Evolutionary conservation across 2,329 filamentous ascomycete species (phyloP), one percentile per base, ranked within the genome.

Genomic region (Annulohypoxylon truncatum): DNA sequence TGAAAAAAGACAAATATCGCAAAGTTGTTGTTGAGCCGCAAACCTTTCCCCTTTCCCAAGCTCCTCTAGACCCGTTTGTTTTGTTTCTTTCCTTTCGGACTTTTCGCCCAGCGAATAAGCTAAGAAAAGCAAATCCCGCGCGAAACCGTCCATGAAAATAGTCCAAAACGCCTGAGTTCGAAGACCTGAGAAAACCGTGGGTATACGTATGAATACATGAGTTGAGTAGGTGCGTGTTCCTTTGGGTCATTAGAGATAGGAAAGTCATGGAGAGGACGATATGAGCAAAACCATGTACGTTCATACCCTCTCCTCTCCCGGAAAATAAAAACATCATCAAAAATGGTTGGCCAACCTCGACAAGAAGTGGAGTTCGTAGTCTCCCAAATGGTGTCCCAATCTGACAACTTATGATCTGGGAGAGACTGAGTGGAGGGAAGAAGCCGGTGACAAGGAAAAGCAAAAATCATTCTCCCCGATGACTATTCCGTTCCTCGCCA

Each of bases 321-420:
- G 61, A 59, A 57, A 65, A 51, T 64, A 73, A 77, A 73, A 69
- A 67, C 74, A 75, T 79, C 79, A 80, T 81, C 79, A 80, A 77
- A 81, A 81, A 79, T 77, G 79, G 78, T 81, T 79, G 79, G 80
- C 82, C 82, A 84, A 84, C 82, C 81, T 83, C 79, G 74, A 61
- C 74, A 70, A 83, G 82, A 83, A 84, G 82, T 80, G 82, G 81
- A 83, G 81, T 78, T 73, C 77, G 73, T 70, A 58, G 73, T 79
- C 81, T 81, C 81, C 82, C 82, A 77, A 80, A 80, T 80, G 79
- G 79, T 80, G 75, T 78, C 79, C 79, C 83, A 85, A 84, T 85
- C 81, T 85, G 83, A 83, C 80, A 80, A 82, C 74, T 40, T 60
- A 60, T 48, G 13, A 64, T 70, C 69, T 72, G 72, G 68, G 75